These are phyloP conservation scores for Hypoxylon sp. DNA, from an alignment of 2,329 filamentous ascomycete genomes.

Conservation along the genomic window DNA sequence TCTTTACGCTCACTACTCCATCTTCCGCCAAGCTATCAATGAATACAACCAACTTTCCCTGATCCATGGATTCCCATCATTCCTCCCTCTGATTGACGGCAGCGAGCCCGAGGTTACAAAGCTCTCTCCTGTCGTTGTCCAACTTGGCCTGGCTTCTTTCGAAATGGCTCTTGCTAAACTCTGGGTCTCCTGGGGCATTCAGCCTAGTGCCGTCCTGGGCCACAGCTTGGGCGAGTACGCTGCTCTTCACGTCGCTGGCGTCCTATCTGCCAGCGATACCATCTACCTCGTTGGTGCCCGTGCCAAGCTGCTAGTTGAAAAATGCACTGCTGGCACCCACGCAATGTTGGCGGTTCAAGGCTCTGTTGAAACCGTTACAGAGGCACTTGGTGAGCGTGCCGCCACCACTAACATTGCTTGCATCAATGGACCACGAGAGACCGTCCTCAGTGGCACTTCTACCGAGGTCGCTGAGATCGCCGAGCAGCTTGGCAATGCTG, in stretches of 20 bases:
- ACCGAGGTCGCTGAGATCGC: conserved; percentile 58
- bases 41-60: conserved; percentile 69
- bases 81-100: conserved; percentile 67
- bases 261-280: conserved; percentile 78
- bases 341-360: conserved; percentile 68
- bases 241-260: conserved; percentile 78
- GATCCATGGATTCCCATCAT: conserved; percentile 69
- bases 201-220: conserved; percentile 69
- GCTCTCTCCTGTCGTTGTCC: conserved; percentile 66
- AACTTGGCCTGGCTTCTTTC: conserved; percentile 68
- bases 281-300: conserved; percentile 79
- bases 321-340: conserved; percentile 77
- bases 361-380: conserved; percentile 66
- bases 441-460: conserved; percentile 74
- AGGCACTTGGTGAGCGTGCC: conserved; percentile 63
- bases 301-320: conserved; percentile 74
- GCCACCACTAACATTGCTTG: conserved; percentile 72
- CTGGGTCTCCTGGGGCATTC: conserved; percentile 70
- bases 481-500: conserved; percentile 62
- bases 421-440: conserved; percentile 82
- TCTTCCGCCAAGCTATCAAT: conserved; percentile 68
- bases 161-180: conserved; percentile 71
- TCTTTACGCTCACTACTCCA: conserved; percentile 62
- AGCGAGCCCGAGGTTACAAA: conserved; percentile 60
- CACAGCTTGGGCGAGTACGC: conserved; percentile 82